Evolutionary conservation across 2,329 filamentous ascomycete genomes (phyloP).

Genomic region (Exophiala alcalophila): DNA sequence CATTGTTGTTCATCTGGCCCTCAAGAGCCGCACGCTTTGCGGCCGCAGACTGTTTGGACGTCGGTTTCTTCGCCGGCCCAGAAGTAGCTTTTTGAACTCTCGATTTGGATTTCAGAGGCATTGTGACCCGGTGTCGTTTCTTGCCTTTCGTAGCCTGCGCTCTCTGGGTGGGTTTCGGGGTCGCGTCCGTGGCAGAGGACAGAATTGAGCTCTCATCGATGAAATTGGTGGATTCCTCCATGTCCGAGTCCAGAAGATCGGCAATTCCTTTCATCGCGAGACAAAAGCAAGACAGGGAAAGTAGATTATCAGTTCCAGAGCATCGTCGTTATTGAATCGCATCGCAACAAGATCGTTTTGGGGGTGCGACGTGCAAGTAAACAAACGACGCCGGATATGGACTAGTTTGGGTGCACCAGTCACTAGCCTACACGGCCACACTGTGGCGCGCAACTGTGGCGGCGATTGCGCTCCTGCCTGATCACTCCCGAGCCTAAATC

Average conservation of each 20-base stretch:
- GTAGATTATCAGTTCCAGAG: too few species aligned
- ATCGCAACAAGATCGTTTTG: too few species aligned
- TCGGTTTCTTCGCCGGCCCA: constrained; percentile 46
- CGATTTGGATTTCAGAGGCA: constrained; percentile 37
- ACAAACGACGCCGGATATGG: too few species aligned
- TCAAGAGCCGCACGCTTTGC: constrained; percentile 35
- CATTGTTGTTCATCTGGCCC: constrained; percentile 45
- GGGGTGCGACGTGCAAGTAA: too few species aligned
- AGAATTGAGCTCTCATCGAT: constrained; percentile 34
- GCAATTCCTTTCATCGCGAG: constrained; percentile 40
- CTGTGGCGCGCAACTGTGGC: too few species aligned
- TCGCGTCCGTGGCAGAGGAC: constrained; percentile 26
- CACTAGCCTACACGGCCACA: too few species aligned
- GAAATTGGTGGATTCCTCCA: constrained; percentile 40
- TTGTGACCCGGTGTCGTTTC: constrained; percentile 31
- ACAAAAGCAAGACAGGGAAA: too few species aligned
- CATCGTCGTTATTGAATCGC: too few species aligned
- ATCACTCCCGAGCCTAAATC: background rate
- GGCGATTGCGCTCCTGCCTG: too few species aligned
- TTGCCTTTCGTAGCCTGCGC: constrained; percentile 22
- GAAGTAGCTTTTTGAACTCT: constrained; percentile 39
- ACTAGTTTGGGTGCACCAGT: too few species aligned
- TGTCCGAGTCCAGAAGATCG: constrained; percentile 48
- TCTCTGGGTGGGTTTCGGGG: constrained; percentile 26
- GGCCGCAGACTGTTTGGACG: constrained; percentile 35